Evolutionary conservation across 2,329 filamentous ascomycete species (phyloP), one percentile per base, ranked within the genome.

Genomic region (Cryphonectria naterciae): DNA sequence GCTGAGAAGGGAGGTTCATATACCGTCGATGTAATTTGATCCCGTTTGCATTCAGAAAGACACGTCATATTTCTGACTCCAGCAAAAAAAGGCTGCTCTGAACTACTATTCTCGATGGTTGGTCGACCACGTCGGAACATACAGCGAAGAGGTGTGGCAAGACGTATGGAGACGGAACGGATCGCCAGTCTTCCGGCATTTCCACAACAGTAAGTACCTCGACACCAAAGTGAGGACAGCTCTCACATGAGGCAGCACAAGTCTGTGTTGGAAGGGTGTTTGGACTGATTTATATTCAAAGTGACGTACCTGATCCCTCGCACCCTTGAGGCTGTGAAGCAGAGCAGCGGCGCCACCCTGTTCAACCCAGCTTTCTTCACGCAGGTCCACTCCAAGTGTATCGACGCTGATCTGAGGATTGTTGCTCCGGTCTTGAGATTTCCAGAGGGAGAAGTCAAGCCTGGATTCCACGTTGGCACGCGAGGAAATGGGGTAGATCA

Each of bases 321-420:
- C 10, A 76, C 75, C 4, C 82, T 83, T 73, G 67, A 85, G 56
- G 78, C 79, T 25, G 78, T 83, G 76, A 86, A 35, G 69, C 64
- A 65, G 52, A 43, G 19, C 61, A 69, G 78, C 28, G 74, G 82
- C 65, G 78, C 85, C 68, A 80, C 79, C 0, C 72, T 88, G 1
- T 83, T 88, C 69, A 80, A 83, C 5, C 80, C 83, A 0, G 77
- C 79, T 0, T 88, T 86, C 76, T 88, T 88, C 70, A 43, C 49
- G 82, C 10, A 54, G 46, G 71, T 67, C 35, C 43, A 62, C 15
- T 52, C 43, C 37, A 68, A 63, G 41, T n/a, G 39, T 2, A 35
- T 62, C 19, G 49, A n/a, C 1, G 37, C 49, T 3, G 49, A 65
- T 2, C 56, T 73, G 13, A 37, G 41, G n/a, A 68, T 62, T 19